Evolutionary conservation across 768 basidiomycete genomes (phyloP), one percentile per base, ranked within the genome.

Genomic region (Vararia minispora): DNA sequence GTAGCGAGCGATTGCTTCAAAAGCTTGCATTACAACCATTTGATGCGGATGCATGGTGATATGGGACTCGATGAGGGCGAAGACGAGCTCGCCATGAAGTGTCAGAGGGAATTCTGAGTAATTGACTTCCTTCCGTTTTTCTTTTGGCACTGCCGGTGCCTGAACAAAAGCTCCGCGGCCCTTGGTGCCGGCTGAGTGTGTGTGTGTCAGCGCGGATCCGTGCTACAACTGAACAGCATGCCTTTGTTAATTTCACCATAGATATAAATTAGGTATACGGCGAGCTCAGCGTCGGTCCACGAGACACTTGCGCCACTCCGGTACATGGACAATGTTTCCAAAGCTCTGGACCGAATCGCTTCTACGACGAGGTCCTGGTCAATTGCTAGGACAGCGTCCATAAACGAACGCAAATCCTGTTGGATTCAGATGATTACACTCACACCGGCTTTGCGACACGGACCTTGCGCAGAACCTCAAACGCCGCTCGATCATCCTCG

Each of bases 211-310:
- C 23, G 1, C 29, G 12, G 18, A 13, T 16, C 12, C 8, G 17
- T 14, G 6, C 11, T 5, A 26, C 4, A 33, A 35, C 17, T 28
- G 6, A 21, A 28, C 28, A 34, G 54, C 79, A 36, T 41, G 90
- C 92, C 75, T 66, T 89, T 94, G 58, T 76, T 79, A 48, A 94
- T 76, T 56, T 95, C 91, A 29, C 94, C 94, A 51, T 87, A 98
- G 24, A 94, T 84, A 53, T 79, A 97, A 8, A 97, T 78, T 18
- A 98, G 69, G 57, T 90, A 90, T n/a, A 94, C 65, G 1, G 87
- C 90, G 14, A 98, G 69, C 58, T 99, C 95, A 3, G 85, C 88
- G 46, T 92, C 82, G 49, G 89, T 78, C 95, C 95, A 98, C 43
- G 83, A 72, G 25, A 95, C 58, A 13, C 66, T 54, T 0, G 71